A percentile compares a stretch with the other conserved stretches of the same genome.
phyloP scores from a whole-genome alignment of 352 stramenopile genomes.

The Peronospora farinosa region DNA sequence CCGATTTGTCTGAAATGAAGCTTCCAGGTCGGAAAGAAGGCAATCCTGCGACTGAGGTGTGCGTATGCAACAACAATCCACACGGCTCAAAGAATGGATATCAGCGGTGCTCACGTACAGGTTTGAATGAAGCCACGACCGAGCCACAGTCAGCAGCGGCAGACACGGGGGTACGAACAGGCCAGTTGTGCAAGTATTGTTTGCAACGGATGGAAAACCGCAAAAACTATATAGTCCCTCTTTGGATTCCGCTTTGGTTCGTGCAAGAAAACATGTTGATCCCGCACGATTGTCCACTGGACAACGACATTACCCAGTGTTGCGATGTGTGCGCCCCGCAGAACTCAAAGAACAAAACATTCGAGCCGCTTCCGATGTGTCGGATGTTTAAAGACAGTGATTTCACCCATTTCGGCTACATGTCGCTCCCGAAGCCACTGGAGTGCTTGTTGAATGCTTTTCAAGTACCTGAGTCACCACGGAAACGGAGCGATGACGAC shows the following conservation, averaged over 20 bases:
- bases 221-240: constrained; percentile 66
- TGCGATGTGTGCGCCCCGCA: constrained; percentile 58
- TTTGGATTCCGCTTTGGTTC: constrained; percentile 82
- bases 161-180: constrained; percentile 33
- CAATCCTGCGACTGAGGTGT: constrained; percentile 34
- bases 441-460: constrained; percentile 54
- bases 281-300: constrained; percentile 55
- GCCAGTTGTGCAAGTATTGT: constrained; percentile 62
- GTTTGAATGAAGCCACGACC: constrained; percentile 37
- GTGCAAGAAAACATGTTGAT: constrained; percentile 77
- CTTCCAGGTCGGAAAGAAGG: constrained; percentile 39
- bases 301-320: constrained; percentile 57
- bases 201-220: constrained; percentile 47
- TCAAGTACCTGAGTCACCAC: constrained; percentile 16
- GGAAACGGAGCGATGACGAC: constrained; percentile 36
- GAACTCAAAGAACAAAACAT: constrained; percentile 41
- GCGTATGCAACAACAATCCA: constrained; percentile 39
- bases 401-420: constrained; percentile 29
- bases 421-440: constrained; percentile 55
- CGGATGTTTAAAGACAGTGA: constrained; percentile 60
- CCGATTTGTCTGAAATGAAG: constrained; percentile 57
- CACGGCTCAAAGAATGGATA: constrained; percentile 24
- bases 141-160: constrained; percentile 33
- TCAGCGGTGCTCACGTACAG: constrained; percentile 37
- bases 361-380: constrained; percentile 70